phyloP scores from a whole-genome alignment of 352 stramenopile species.

The Plasmopara viticola region DNA sequence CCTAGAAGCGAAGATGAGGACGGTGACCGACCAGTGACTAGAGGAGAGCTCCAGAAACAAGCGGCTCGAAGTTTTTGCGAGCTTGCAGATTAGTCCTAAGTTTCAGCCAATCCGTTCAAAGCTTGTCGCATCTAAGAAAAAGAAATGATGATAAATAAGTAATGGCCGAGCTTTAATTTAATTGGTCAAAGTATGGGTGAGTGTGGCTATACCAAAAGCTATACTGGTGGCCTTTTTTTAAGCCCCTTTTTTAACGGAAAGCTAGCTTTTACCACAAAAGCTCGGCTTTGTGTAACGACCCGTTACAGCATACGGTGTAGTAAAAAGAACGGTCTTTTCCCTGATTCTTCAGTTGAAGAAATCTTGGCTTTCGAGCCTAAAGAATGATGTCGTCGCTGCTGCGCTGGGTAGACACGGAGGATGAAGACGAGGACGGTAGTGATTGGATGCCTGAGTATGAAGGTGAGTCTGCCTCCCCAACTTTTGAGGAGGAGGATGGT shows the following conservation, averaged over 20 bases:
- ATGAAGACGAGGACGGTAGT: constrained; percentile 25
- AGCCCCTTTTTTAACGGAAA: too few relatives aligned
- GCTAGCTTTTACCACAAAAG: too few relatives aligned
- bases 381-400: constrained; percentile 23
- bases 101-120: constrained; percentile 30
- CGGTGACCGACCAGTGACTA: constrained; percentile 51
- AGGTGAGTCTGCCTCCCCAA: constrained; percentile 18
- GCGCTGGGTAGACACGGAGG: constrained; percentile 22
- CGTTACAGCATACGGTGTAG: too few relatives aligned
- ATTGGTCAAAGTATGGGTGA: too few relatives aligned
- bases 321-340: too few relatives aligned
- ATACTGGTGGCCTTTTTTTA: too few relatives aligned
- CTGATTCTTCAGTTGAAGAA: not conserved
- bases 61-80: constrained; percentile 46
- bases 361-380: not conserved
- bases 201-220: too few relatives aligned
- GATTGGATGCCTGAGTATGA: constrained; percentile 27
- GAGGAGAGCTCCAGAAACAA: constrained; percentile 53
- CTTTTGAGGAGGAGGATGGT: constrained; percentile 24
- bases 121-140: constrained; percentile 31
- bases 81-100: constrained; percentile 43
- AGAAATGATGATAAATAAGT: constrained; percentile 22
- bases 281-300: too few relatives aligned
- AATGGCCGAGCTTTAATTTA: too few relatives aligned
- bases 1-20: constrained; percentile 60